Percentiles rank a stretch among this genome's conserved stretches.
Conservation (phyloP, 2,329 filamentous ascomycete genomes). For the Madurella mycetomatis region DNA sequence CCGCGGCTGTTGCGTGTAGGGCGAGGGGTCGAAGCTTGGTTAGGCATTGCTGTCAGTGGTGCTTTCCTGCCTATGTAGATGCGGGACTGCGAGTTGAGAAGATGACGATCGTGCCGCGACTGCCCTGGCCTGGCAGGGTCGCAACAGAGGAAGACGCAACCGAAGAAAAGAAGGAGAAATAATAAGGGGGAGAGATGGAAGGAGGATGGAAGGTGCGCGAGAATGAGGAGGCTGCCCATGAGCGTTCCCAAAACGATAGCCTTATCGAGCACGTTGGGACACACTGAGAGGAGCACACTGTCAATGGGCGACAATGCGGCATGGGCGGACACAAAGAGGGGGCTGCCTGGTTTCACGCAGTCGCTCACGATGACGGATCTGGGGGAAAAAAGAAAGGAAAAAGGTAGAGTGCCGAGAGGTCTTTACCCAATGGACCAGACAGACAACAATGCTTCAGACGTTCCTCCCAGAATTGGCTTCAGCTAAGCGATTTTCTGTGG, state of each 20-base stretch:
- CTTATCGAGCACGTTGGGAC: neutral
- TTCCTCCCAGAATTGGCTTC: constrained; percentile 1
- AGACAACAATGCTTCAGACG: neutral
- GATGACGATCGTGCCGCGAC: neutral
- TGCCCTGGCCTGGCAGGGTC: neutral
- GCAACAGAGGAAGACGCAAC: neutral
- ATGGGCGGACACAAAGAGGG: neutral
- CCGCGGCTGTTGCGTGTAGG: constrained; percentile 26
- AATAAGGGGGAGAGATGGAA: neutral
- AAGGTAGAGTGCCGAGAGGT: constrained; percentile 7
- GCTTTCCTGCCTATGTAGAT: neutral
- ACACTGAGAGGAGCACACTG: neutral
- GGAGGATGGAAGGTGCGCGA: neutral
- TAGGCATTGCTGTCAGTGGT: constrained; percentile 19
- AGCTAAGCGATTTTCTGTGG: neutral
- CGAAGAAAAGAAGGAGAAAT: neutral
- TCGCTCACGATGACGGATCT: constrained; percentile 7
- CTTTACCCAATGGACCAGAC: constrained; percentile 13
- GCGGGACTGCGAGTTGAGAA: neutral
- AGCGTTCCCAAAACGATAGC: neutral
- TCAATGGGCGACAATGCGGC: neutral
- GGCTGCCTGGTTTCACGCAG: neutral
- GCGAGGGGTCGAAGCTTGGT: constrained; percentile 21
- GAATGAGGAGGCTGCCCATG: neutral
- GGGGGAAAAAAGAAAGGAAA: neutral